Conservation (phyloP, 768 basidiomycete genomes). For the Collybia nuda region DNA sequence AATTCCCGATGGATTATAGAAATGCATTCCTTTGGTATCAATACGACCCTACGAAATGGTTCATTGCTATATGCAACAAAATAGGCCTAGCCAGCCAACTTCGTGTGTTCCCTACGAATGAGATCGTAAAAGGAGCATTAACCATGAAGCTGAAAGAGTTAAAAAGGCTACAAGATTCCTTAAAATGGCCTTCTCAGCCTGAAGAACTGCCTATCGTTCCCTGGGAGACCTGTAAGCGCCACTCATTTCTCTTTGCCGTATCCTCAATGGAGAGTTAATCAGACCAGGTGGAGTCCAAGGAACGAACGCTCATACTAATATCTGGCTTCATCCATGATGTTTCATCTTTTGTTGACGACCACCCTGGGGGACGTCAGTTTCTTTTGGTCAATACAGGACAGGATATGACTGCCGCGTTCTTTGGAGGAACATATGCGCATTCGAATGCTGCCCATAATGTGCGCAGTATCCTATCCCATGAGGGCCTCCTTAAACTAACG, state of each 20-base stretch:
- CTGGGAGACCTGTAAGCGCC: slow-evolving; percentile 76
- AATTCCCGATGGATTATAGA: slow-evolving; percentile 86
- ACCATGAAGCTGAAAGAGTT: slow-evolving; percentile 83
- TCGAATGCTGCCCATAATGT: slow-evolving; percentile 84
- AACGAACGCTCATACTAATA: slow-evolving; percentile 66
- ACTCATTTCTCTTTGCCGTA: background rate
- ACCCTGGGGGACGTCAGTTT: slow-evolving; percentile 76
- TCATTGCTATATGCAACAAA: slow-evolving; percentile 65
- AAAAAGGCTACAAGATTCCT: slow-evolving; percentile 57
- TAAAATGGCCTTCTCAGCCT: slow-evolving; percentile 58
- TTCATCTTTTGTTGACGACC: slow-evolving; percentile 67
- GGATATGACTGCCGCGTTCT: slow-evolving; percentile 84
- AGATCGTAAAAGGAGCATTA: slow-evolving; percentile 78
- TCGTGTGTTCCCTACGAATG: slow-evolving; percentile 84
- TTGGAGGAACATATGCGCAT: slow-evolving; percentile 81
- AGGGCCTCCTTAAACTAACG: background rate
- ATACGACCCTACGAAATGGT: slow-evolving; percentile 96
- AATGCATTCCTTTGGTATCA: slow-evolving; percentile 83
- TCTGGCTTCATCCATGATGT: slow-evolving; percentile 89
- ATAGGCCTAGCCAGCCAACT: slow-evolving; percentile 80
- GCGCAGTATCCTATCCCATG: slow-evolving; percentile 20
- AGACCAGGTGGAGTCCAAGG: slow-evolving; percentile 71
- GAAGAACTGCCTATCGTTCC: slow-evolving; percentile 71
- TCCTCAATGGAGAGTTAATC: slow-evolving; percentile 1
- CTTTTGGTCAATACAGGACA: slow-evolving; percentile 64